Evolutionary conservation across 345 rosid genomes (phyloP), one percentile per base, ranked within the genome.

Genomic region (Bruguiera gymnorhiza): DNA sequence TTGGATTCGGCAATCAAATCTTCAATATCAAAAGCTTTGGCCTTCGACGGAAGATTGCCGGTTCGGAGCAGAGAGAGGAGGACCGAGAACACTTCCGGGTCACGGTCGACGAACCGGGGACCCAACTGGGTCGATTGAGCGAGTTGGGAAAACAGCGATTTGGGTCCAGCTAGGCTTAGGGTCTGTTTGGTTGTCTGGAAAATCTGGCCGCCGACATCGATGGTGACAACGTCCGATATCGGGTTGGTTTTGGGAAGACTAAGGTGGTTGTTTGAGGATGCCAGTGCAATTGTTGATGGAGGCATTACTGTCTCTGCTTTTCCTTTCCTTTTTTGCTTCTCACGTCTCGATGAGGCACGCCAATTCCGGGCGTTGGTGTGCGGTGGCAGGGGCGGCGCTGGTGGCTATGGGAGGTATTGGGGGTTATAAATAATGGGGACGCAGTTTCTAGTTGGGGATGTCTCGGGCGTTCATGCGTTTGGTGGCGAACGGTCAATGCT

Each of bases 111-210:
- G 83, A 92, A 94, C 11, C 66, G 85, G 37, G 74, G 37, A 66
- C 69, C 59, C 62, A 60, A 54, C 10, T 73, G 85, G 74, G 76
- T 76, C 0, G 88, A 61, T 29, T 83, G 83, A 15, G 83, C 80
- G 63, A 92, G 81, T 63, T 58, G 78, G 34, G 83, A 87, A 70
- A 95, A 71, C 43, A 87, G 68, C 20, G 99, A 91, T 48, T 80
- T 67, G 30, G 96, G 73, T 19, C 94, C 98, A 15, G 92, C 90
- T 8, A 81, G 71, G 56, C 80, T 16, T 32, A 92, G 76, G 65
- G 99, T 92, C 62, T 86, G 96, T 65, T 86, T 86, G 31, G 71
- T 87, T 19, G 98, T 86, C 36, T 92, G 98, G 71, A 95, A 90
- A 46, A 87, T 83, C 71, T 87, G 85, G 34, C 90, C 90, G 62